Evolutionary conservation across 2,329 filamentous ascomycete genomes (phyloP).

Genomic region (Orbilia blumenaviensis): DNA sequence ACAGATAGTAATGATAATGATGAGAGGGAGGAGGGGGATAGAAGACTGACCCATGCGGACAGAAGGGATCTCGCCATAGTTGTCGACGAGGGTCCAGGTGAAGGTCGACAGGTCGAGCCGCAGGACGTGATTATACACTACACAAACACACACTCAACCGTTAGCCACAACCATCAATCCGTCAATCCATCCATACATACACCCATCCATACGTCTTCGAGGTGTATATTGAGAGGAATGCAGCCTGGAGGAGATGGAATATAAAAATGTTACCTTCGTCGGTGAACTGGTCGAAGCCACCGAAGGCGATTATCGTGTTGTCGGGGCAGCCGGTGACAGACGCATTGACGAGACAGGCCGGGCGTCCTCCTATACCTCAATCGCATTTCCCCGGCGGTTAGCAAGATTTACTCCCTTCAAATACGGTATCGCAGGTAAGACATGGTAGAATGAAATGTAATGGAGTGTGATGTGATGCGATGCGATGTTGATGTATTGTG

Average conservation of each 20-base stretch:
- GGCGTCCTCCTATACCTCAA: constrained; percentile 65
- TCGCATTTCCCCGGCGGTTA: no score
- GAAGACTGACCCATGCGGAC: constrained; percentile 95
- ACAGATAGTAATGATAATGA: no score
- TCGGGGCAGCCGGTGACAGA: constrained; percentile 99
- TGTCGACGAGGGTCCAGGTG: constrained; percentile 95
- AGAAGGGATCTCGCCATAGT: constrained; percentile 96
- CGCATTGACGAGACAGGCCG: constrained; percentile 94
- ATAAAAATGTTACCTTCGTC: constrained; percentile 84
- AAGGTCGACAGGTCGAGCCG: constrained; percentile 84
- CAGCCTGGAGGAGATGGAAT: background rate
- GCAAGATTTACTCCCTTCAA: no score
- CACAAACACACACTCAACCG: background rate
- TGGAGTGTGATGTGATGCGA: no score
- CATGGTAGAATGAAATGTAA: no score
- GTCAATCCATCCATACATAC: no score
- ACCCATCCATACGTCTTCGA: no score
- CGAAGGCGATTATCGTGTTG: constrained; percentile 97
- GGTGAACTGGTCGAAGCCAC: constrained; percentile 97
- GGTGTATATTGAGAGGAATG: no score
- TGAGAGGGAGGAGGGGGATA: constrained; percentile 33
- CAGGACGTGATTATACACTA: constrained; percentile 95
- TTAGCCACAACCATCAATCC: no score
- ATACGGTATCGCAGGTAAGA: no score
- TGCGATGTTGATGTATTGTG: no score